Evolutionary conservation across 805 yeast species (phyloP), one percentile per base, ranked within the genome.

Genomic region (Peterozyma xylosa): DNA sequence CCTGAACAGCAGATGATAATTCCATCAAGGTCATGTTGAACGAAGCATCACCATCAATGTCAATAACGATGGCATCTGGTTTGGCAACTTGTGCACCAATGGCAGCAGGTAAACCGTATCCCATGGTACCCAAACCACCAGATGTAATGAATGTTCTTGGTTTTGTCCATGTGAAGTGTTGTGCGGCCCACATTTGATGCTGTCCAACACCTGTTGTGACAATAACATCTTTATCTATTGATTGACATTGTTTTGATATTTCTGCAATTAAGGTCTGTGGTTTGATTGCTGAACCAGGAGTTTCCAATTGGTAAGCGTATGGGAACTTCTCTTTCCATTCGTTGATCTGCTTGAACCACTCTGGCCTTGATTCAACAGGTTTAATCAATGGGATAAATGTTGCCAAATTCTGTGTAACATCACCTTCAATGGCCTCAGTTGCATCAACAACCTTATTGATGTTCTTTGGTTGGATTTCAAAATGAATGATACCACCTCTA

Each of bases 181-280:
- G 99, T 29, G 98, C 98, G 34, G 98, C 95, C 99, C 99, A 91
- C 99, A 91, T 91, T 73, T 91, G 99, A 75, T 91, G 99, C 74
- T 93, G 99, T 48, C 99, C 99, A 42, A 93, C 98, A 74, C 99
- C 99, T 33, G 99, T 93, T 43, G 98, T 85, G 55, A 91, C 83
- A 55, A 90, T 78, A 47, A 87, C 89, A 54, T 86, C 90, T 58
- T 78, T 86, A 50, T 71, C 72, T 45, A 75, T 73, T 43, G 70
- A 76, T 41, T 68, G 64, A 30, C 89, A 81, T 54, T 89, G 82
- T 49, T 78, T 74, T 2, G 93, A 78, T 45, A 93, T 74, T 65
- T 86, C 91, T 38, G 73, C 64, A 51, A 93, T 79, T 41, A 91
- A 80, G 37, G 97, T 87, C 72, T 93, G 99, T 39, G 99, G 99